These are phyloP conservation scores for Tylopilus intermedius DNA, from an alignment of 768 basidiomycete species.

Conservation along the genomic window DNA sequence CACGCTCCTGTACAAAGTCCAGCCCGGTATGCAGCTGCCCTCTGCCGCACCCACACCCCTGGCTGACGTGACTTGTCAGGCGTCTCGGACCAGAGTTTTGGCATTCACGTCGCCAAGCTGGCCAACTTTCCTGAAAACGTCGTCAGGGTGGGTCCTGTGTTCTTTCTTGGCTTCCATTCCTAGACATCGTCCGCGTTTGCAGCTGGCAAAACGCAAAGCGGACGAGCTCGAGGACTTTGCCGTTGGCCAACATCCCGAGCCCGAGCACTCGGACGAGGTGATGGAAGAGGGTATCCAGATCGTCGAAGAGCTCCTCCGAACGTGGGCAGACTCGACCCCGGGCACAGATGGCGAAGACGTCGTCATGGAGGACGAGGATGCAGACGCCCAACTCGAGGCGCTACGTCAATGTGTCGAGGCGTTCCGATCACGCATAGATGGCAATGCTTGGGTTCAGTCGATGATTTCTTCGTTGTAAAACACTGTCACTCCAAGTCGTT, in stretches of 20 bases:
- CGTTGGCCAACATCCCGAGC: slow-evolving; percentile 33
- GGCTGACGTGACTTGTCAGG: slow-evolving; percentile 39
- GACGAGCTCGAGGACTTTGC: slow-evolving; percentile 88
- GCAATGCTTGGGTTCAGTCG: slow-evolving; percentile 72
- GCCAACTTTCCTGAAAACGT: slow-evolving; percentile 97
- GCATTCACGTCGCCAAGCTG: slow-evolving; percentile 95
- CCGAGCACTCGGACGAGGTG: slow-evolving; percentile 52
- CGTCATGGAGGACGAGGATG: slow-evolving; percentile 45
- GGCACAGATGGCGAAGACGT: slow-evolving; percentile 41
- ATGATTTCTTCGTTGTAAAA: slow-evolving; percentile 43
- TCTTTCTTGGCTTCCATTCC: no score
- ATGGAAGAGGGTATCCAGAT: slow-evolving; percentile 76
- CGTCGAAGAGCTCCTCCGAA: slow-evolving; percentile 70
- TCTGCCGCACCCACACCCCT: not conserved
- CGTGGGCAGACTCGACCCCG: slow-evolving; percentile 50
- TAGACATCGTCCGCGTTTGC: not conserved
- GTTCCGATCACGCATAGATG: slow-evolving; percentile 66
- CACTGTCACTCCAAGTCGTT: not conserved
- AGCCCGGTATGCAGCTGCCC: slow-evolving; percentile 55
- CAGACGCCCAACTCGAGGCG: slow-evolving; percentile 36
- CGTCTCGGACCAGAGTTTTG: slow-evolving; percentile 94
- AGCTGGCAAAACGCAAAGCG: slow-evolving; percentile 90
- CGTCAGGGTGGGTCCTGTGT: slow-evolving; percentile 54
- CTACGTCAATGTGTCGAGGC: slow-evolving; percentile 60
- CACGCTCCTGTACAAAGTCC: slow-evolving; percentile 67